Base-by-base conservation (phyloP, 257 asterid species). In the Ocimum tenuiflorum region DNA sequence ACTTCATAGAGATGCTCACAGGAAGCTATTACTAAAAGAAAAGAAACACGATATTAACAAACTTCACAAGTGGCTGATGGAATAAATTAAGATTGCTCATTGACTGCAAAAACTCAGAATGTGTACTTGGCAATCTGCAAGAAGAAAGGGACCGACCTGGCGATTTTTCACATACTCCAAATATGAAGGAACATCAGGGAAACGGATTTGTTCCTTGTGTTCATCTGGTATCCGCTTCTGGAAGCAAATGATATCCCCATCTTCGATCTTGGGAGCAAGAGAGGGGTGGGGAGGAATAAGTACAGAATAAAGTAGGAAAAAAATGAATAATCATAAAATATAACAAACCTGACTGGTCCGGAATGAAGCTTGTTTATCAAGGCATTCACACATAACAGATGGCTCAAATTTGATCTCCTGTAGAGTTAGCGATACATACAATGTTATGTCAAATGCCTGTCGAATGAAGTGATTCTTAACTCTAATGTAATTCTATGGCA, bases 391-490 rank as follows among this genome's bases (percentile, higher is more conserved):
- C 99, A 94, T 94, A 73, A 94, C 94, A 73, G 81, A 60, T 29
- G 99, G 96, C 83, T 90, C 99, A 76, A 83, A 94, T 67, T 88
- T 94, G 46, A 94, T 86, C 79, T 94, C 99, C 97, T 94, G 79
- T 36, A 64, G 9, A 64, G 38, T 27, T 24, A 22, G 45, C 46
- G 51, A 39, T 50, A 52, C 24, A 47, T 17, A 55, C 31, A 49
- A 33, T 29, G 13, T 56, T 38, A 61, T 19, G 52, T 55, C 42
- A 27, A 11, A 50, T 60, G 50, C 22, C 47, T 11, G 24, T 23
- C 63, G 3, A 39, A 59, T 7, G 51, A 57, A 17, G 63, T 19
- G 15, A 29, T 31, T 15, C 9, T 69, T 18, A 22, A 51, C 19
- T 19, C 27, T n/a, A 23, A 52, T 62, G 58, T 27, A 31, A 51